Conservation (phyloP, 176 grass and related monocot species). For the Oryza rufipogon region DNA sequence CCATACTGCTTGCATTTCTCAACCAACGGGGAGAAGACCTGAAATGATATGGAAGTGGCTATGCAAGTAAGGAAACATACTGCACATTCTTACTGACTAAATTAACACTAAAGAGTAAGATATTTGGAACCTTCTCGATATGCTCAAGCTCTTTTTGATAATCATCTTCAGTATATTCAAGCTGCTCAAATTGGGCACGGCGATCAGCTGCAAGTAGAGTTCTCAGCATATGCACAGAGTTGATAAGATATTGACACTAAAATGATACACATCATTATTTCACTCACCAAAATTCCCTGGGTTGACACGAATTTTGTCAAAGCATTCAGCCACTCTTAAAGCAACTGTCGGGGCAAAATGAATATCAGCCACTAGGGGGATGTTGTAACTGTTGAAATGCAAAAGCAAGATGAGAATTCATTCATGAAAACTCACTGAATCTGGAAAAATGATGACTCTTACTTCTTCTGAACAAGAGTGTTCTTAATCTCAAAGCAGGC, state of each 20-base stretch:
- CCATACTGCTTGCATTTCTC: constrained; percentile 99
- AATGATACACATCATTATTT: constrained; percentile 22
- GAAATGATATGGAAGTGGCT: constrained; percentile 20
- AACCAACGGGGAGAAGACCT: constrained; percentile 97
- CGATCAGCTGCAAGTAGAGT: constrained; percentile 80
- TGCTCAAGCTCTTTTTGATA: constrained; percentile 97
- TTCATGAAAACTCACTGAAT: constrained; percentile 29
- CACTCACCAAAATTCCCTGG: constrained; percentile 95
- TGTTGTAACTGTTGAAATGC: constrained; percentile 74
- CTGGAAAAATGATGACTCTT: constrained; percentile 36
- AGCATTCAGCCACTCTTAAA: constrained; percentile 94
- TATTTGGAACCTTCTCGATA: constrained; percentile 75
- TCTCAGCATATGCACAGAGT: constrained; percentile 20
- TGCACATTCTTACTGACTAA: background rate
- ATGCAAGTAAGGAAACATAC: constrained; percentile 32
- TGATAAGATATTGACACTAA: constrained; percentile 21
- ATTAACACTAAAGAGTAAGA: constrained; percentile 9
- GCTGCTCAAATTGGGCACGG: constrained; percentile 86
- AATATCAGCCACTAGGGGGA: constrained; percentile 98
- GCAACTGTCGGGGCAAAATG: constrained; percentile 97
- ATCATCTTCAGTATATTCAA: constrained; percentile 90
- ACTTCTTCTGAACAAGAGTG: constrained; percentile 97
- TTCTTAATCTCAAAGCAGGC: constrained; percentile 97
- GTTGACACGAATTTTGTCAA: constrained; percentile 99
- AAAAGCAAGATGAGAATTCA: constrained; percentile 5